Evolutionary conservation across 2,329 filamentous ascomycete genomes (phyloP), one percentile per base, ranked within the genome.

Genomic region (Phialophora expanda): DNA sequence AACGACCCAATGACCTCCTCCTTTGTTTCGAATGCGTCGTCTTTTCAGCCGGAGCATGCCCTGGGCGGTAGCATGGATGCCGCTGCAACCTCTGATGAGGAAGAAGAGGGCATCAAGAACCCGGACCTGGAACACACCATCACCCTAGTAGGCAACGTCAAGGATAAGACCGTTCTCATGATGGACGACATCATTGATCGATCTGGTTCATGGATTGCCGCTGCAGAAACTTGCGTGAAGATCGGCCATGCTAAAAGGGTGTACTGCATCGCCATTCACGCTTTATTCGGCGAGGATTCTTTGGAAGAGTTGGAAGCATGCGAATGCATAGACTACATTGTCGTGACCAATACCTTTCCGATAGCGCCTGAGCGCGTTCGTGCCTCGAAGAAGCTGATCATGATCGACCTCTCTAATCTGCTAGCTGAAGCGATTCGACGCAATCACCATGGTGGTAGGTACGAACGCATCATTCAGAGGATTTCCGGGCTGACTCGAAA

Each of bases 141-240:
- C 73, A 99, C 95, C 0, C 84, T 99, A n/a, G 95, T 99, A 14
- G 95, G 95, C 67, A 92, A 98, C 74, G 95, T 99, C 66, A 90
- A 89, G 75, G 88, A 92, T 75, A 88, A 92, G 65, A 89, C 92
- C 0, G 95, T 98, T 61, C 90, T 99, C 76, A 93, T 99, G 67
- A 91, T 99, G 57, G 95, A 99, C 77, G 95, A 99, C 77, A 98
- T 99, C 91, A 97, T 99, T 75, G 95, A 99, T 81, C 97, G 97
- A 81, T 89, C 93, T 9, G 92, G 90, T 14, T 97, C 92, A 6
- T 99, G 95, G 95, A 96, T 99, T 72, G 94, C 94, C 5, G 95
- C 95, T 6, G 95, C 95, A 12, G 95, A 99, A 82, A 71, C 71
- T 3, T 94, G 97, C 1, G 91, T 97, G 61, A 98, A 98, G 83